Percentiles rank a stretch among this genome's conserved stretches.
phyloP scores from a whole-genome alignment of 306 rosid genomes.

The Pyrus pyrifolia region DNA sequence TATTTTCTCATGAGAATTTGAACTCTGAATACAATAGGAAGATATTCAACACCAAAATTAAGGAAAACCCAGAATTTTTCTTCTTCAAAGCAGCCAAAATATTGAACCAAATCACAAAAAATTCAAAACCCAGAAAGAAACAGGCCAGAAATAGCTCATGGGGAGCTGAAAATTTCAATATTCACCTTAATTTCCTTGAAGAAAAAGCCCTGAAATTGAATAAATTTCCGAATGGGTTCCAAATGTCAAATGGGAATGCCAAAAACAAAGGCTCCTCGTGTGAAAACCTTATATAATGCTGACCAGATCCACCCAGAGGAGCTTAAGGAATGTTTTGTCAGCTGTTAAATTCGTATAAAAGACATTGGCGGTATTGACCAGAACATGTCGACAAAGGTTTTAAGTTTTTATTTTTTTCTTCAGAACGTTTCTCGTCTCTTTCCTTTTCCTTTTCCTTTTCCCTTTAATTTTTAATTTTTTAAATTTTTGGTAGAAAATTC shows the following conservation, averaged over 20 bases:
- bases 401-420: not conserved
- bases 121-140: slow-evolving; percentile 8
- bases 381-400: slow-evolving; percentile 3
- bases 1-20: slow-evolving; percentile 11
- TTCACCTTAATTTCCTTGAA: not conserved
- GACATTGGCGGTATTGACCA: slow-evolving; percentile 24
- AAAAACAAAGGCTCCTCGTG: slow-evolving; percentile 6
- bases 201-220: not conserved
- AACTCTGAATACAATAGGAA: slow-evolving; percentile 12
- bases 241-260: slow-evolving; percentile 2
- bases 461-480: not conserved
- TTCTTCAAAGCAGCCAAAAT: slow-evolving; percentile 16
- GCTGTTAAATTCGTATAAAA: not conserved
- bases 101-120: slow-evolving; percentile 13
- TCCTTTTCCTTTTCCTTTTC: not conserved
- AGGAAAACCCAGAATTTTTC: slow-evolving; percentile 9
- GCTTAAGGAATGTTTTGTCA: slow-evolving; percentile 8
- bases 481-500: not conserved
- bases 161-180: slow-evolving; percentile 22
- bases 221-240: not conserved
- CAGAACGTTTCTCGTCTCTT: not conserved
- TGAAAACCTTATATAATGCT: slow-evolving; percentile 15
- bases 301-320: slow-evolving; percentile 51
- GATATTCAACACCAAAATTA: not conserved
- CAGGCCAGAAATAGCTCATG: not conserved